phyloP scores from a whole-genome alignment of 352 stramenopile genomes.

The Phytopythium oedochilum region DNA sequence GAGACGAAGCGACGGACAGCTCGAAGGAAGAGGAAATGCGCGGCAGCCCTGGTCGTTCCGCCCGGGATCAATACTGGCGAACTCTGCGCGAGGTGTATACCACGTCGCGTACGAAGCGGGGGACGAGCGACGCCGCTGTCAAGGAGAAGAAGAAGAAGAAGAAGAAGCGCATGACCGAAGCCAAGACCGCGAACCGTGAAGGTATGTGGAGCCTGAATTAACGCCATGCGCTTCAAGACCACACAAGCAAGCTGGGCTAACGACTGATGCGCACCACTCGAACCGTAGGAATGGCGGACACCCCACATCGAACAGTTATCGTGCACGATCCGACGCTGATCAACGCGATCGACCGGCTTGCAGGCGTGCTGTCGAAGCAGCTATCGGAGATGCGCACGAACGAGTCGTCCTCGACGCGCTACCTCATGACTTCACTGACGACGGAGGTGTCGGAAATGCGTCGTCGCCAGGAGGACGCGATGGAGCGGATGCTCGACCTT shows the following conservation, averaged over 20 bases:
- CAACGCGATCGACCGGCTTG: constrained; percentile 59
- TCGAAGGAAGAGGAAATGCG: constrained; percentile 1
- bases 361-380: constrained; percentile 43
- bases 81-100: constrained; percentile 51
- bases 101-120: constrained; percentile 4
- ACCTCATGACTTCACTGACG: constrained; percentile 3
- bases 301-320: constrained; percentile 16
- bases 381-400: constrained; percentile 28
- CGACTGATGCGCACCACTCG: not conserved
- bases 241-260: not conserved
- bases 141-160: constrained; percentile 14
- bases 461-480: constrained; percentile 31
- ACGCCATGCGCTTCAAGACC: constrained; percentile 8
- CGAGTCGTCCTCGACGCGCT: constrained; percentile 10
- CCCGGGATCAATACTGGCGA: constrained; percentile 31
- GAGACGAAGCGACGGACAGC: constrained; percentile 4
- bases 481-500: constrained; percentile 49
- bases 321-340: constrained; percentile 53
- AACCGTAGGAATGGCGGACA: not conserved
- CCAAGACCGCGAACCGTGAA: not conserved
- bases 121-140: not conserved
- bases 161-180: constrained; percentile 12
- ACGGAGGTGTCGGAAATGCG: constrained; percentile 46
- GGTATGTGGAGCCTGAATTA: not conserved
- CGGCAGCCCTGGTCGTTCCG: not conserved